A percentile compares a stretch with the other conserved stretches of the same genome.
Conservation (phyloP, 768 basidiomycete species). For the Suillus sp. region DNA sequence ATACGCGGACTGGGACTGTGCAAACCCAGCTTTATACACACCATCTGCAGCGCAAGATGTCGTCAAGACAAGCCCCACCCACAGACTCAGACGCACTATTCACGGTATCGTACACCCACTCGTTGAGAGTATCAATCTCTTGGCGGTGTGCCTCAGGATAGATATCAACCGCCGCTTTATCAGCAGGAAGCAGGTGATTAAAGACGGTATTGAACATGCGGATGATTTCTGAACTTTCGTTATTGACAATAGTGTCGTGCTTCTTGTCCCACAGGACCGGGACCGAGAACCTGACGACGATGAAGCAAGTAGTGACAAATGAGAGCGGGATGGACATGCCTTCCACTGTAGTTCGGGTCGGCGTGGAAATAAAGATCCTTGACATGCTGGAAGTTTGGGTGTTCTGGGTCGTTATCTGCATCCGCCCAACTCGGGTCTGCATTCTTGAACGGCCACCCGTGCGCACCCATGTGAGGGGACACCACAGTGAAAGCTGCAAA, state of each 20-base stretch:
- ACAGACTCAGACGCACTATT: conserved; percentile 59
- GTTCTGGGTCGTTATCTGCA: conserved; percentile 75
- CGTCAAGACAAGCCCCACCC: conserved; percentile 2
- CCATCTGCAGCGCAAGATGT: conserved; percentile 46
- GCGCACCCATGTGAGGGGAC: conserved; percentile 80
- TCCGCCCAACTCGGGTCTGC: conserved; percentile 63
- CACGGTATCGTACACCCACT: conserved; percentile 83
- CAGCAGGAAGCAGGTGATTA: conserved; percentile 67
- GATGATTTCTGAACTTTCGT: conserved; percentile 94
- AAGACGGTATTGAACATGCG: conserved; percentile 89
- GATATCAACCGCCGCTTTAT: conserved; percentile 66
- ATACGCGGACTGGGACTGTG: conserved; percentile 79
- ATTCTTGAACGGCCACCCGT: conserved; percentile 87
- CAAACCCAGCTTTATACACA: conserved; percentile 91
- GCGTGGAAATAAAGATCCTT: conserved; percentile 85
- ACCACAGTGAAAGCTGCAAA: conserved; percentile 72
- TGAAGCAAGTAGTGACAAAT: not conserved
- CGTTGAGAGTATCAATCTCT: conserved; percentile 85
- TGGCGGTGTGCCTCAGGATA: conserved; percentile 73
- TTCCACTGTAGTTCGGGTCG: conserved; percentile 69
- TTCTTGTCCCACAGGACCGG: conserved; percentile 96
- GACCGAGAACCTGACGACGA: conserved; percentile 69
- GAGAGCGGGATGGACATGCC: conserved; percentile 42
- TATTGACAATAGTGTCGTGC: conserved; percentile 85
- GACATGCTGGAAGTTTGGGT: conserved; percentile 61